Conservation (phyloP, 2,329 filamentous ascomycete genomes). For the Scedosporium apiospermum region DNA sequence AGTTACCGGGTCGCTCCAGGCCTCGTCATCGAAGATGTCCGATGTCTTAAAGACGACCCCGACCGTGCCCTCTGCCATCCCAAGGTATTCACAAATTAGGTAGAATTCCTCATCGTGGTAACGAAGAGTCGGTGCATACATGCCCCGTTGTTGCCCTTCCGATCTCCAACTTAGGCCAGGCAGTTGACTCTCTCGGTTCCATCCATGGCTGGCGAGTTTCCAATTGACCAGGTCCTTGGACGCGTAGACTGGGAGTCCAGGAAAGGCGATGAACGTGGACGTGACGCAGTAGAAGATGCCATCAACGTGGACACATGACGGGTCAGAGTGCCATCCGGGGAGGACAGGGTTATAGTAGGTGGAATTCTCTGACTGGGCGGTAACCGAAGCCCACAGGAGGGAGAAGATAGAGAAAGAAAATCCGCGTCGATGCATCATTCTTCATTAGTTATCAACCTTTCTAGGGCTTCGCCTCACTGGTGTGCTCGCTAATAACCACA, state of each 20-base stretch:
- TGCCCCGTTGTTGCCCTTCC: slow-evolving; percentile 10
- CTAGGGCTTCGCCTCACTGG: too few relatives aligned
- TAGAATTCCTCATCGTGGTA: slow-evolving; percentile 20
- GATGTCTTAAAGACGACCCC: slow-evolving; percentile 11
- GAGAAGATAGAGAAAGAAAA: not conserved
- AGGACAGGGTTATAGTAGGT: slow-evolving; percentile 32
- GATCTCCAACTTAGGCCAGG: not conserved
- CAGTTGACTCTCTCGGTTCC: slow-evolving; percentile 7
- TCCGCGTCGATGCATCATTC: not conserved
- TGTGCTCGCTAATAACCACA: too few relatives aligned
- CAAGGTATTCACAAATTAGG: slow-evolving; percentile 13
- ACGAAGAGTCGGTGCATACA: slow-evolving; percentile 30
- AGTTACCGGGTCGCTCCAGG: slow-evolving; percentile 17
- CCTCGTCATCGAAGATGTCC: slow-evolving; percentile 13
- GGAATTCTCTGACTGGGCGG: slow-evolving; percentile 11
- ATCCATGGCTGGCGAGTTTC: slow-evolving; percentile 23
- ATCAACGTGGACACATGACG: slow-evolving; percentile 31
- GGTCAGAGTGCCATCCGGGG: slow-evolving; percentile 40
- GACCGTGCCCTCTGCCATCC: slow-evolving; percentile 6
- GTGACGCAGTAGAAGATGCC: slow-evolving; percentile 40
- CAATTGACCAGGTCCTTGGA: slow-evolving; percentile 40
- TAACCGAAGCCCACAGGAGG: not conserved
- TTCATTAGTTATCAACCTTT: too few relatives aligned
- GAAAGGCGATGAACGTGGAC: slow-evolving; percentile 42
- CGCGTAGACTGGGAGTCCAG: slow-evolving; percentile 41